These are phyloP conservation scores for Bryoerythrophyllum caledonicum DNA, from an alignment of 225 moss, liverwort and hornwort species.

Conservation along the genomic window DNA sequence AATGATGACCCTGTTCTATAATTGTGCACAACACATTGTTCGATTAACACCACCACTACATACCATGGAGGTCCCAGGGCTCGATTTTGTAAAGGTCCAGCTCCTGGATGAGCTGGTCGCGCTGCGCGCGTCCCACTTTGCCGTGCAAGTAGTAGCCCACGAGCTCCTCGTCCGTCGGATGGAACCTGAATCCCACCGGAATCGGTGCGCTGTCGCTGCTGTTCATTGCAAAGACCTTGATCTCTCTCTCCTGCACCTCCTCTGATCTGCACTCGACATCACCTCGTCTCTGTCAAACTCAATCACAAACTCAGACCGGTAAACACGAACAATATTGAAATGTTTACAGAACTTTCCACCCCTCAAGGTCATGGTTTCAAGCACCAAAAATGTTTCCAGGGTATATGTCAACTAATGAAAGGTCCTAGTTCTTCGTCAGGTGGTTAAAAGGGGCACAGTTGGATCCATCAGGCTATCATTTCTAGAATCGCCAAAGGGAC, in stretches of 20 bases:
- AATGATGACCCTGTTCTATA: no score
- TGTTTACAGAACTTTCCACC: background rate
- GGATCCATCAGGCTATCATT: background rate
- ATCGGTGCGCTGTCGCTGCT: slow-evolving; percentile 34
- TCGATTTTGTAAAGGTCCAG: slow-evolving; percentile 80
- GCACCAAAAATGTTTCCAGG: background rate
- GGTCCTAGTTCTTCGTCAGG: slow-evolving; percentile 9
- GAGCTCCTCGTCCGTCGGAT: slow-evolving; percentile 56
- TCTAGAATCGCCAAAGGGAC: slow-evolving; percentile 11
- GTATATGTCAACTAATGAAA: slow-evolving; percentile 7
- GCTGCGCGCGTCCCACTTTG: slow-evolving; percentile 39
- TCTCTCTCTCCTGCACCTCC: background rate
- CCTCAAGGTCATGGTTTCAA: background rate
- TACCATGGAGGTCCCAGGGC: slow-evolving; percentile 83
- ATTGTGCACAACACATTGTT: no score
- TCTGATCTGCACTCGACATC: slow-evolving; percentile 16
- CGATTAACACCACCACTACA: background rate
- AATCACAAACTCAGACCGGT: background rate
- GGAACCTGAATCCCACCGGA: slow-evolving; percentile 55
- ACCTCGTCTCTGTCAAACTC: background rate
- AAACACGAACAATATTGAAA: background rate
- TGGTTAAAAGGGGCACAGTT: background rate
- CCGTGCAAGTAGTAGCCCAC: slow-evolving; percentile 51
- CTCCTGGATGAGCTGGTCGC: slow-evolving; percentile 64
- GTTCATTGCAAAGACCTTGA: slow-evolving; percentile 32